phyloP scores from a whole-genome alignment of 805 yeast genomes.

The Candida jianshihensis region DNA sequence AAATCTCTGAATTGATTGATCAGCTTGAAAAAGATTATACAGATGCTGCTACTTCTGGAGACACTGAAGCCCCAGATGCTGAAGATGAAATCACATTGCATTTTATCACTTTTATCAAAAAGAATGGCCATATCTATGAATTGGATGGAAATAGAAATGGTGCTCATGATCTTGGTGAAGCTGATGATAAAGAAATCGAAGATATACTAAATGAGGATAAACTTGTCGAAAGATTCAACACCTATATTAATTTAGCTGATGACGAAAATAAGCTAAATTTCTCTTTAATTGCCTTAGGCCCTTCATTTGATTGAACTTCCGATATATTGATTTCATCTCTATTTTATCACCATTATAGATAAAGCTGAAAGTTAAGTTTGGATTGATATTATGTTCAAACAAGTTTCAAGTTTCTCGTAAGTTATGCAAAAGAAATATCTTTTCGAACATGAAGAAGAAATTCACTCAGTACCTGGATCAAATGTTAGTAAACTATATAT shows the following conservation, averaged over 20 bases:
- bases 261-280: constrained; percentile 56
- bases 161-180: constrained; percentile 53
- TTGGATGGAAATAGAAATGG: constrained; percentile 85
- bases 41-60: constrained; percentile 29
- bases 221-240: constrained; percentile 50
- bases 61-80: constrained; percentile 58
- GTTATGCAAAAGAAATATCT: too few species aligned
- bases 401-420: too few species aligned
- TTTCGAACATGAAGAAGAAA: too few species aligned
- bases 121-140: constrained; percentile 61
- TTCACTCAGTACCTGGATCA: too few species aligned
- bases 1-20: constrained; percentile 36
- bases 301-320: constrained; percentile 34
- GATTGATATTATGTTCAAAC: too few species aligned
- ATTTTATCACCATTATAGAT: not conserved
- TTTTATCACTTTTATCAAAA: constrained; percentile 65
- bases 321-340: not conserved
- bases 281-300: constrained; percentile 72
- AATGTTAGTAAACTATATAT: too few species aligned
- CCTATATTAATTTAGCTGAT: constrained; percentile 58
- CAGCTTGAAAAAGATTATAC: constrained; percentile 38
- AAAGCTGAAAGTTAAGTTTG: too few species aligned
- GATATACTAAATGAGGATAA: constrained; percentile 49
- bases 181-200: constrained; percentile 21
- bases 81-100: constrained; percentile 55